phyloP scores from a whole-genome alignment of 495 filamentous ascomycete genomes.

The Aspergillus heteromorphus region DNA sequence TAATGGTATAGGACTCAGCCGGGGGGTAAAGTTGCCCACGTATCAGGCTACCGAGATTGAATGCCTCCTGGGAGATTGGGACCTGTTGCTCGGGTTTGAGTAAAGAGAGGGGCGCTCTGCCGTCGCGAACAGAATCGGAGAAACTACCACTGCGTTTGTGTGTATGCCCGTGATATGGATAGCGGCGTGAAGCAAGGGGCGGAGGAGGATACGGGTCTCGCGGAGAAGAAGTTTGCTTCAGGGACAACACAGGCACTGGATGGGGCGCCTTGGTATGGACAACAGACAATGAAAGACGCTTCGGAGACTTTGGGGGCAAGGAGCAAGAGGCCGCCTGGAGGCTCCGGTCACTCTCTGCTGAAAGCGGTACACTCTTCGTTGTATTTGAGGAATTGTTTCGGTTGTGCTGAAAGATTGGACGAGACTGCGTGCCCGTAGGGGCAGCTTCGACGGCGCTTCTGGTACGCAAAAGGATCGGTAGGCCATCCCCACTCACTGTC shows the following conservation, averaged over 20 bases:
- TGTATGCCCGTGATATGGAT: constrained; percentile 41
- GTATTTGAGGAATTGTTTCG: constrained; percentile 43
- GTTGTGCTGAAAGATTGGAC: constrained; percentile 27
- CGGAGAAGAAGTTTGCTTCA: constrained; percentile 15
- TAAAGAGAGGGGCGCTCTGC: constrained; percentile 51
- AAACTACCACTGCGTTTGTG: constrained; percentile 75
- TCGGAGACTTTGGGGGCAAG: constrained; percentile 61
- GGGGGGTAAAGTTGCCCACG: constrained; percentile 76
- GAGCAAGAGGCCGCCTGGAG: constrained; percentile 76
- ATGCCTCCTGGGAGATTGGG: constrained; percentile 52
- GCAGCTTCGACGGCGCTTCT: constrained; percentile 19
- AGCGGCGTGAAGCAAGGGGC: constrained; percentile 24
- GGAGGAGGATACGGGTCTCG: constrained; percentile 27
- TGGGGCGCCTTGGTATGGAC: constrained; percentile 53
- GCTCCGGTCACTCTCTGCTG: constrained; percentile 51
- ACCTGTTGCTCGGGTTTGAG: constrained; percentile 33
- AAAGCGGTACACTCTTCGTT: constrained; percentile 38
- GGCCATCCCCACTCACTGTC: constrained; percentile 10
- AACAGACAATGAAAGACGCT: constrained; percentile 35
- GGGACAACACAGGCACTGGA: constrained; percentile 47
- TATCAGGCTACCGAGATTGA: constrained; percentile 77
- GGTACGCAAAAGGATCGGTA: constrained; percentile 9
- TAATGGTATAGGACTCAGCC: constrained; percentile 67
- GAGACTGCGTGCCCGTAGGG: constrained; percentile 19
- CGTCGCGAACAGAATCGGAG: constrained; percentile 81